A percentile compares a stretch with the other conserved stretches of the same genome.
Evolutionary conservation across 306 rosid species (phyloP).

Genomic region (Casuarina equisetifolia): DNA sequence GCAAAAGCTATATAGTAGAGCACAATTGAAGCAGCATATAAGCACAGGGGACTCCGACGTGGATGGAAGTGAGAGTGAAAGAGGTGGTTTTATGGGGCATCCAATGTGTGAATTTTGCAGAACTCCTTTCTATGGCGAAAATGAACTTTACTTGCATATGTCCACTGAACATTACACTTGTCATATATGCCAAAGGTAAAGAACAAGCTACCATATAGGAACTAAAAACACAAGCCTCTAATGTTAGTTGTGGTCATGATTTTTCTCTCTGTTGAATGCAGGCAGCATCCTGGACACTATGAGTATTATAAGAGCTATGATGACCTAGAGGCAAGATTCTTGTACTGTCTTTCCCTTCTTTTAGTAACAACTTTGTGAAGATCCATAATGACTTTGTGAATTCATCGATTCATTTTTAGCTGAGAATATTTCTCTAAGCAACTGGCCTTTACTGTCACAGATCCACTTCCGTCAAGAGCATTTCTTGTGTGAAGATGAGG

Average conservation of each 20-base stretch:
- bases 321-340: constrained; percentile 85
- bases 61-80: constrained; percentile 96
- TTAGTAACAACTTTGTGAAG: constrained; percentile 1
- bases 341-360: constrained; percentile 2
- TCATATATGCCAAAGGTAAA: constrained; percentile 92
- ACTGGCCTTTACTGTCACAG: constrained; percentile 40
- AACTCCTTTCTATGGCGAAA: constrained; percentile 89
- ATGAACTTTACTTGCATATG: constrained; percentile 88
- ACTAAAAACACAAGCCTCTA: neutral
- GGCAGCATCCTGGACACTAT: constrained; percentile 85
- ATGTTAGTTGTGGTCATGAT: constrained; percentile 19
- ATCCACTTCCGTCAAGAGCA: constrained; percentile 88
- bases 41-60: constrained; percentile 86
- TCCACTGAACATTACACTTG: constrained; percentile 91
- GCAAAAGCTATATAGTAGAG: constrained; percentile 81
- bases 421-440: constrained; percentile 22
- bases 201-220: constrained; percentile 1
- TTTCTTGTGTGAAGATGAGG: constrained; percentile 95
- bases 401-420: constrained; percentile 9
- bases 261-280: constrained; percentile 37
- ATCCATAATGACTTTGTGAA: neutral
- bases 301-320: constrained; percentile 88
- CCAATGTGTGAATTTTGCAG: constrained; percentile 90
- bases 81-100: constrained; percentile 98
- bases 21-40: constrained; percentile 80